Evolutionary conservation across 1,284 basidiomycete genomes (phyloP), one percentile per base, ranked within the genome.

Genomic region (Moesziomyces antarcticus): DNA sequence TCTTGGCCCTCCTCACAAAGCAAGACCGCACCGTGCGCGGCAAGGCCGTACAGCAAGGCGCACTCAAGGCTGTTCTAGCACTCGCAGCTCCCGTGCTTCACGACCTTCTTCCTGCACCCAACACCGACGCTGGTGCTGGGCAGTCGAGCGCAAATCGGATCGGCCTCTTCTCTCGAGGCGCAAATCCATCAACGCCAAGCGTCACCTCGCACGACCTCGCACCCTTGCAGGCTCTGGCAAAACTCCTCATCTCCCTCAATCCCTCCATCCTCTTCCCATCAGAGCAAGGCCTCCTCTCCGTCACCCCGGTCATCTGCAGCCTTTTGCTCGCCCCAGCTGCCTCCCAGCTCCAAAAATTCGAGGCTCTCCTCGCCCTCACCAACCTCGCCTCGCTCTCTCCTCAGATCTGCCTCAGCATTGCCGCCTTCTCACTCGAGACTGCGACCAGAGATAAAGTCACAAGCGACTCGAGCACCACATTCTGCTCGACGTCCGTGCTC

Each of bases 291-390:
- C 42, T 65, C 3, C 44, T 56, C 16, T 64, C 66, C 0, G 73
- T 72, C 6, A 50, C 71, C 2, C 53, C 70, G 9, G 50, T 72
- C 58, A 50, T 79, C 20, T 68, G 53, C 47, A 50, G 50, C 6
- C 69, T 82, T 5, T 59, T 66, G 50, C 68, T 81, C 5, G 56
- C 59, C 9, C 49, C 47, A 21, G 8, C 92, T 76, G 85, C 89
- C 0, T 87, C 88, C 0, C 88, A 93, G 1, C 86, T 98, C 16
- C 93, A 97, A 80, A 88, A 88, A 46, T 99, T 99, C 80, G 96
- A 99, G 84, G 89, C 91, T 3, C 87, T 94, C 68, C 95, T 99
- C 92, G 95, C 94, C 1, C 87, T 99, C 50, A 99, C 96, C 5
- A 99, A 99, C 82, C 85, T 99, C 37, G 91, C 94, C 1, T 94